Conservation (phyloP, 225 moss, liverwort and hornwort genomes). For the Pseudoscleropodium purum region DNA sequence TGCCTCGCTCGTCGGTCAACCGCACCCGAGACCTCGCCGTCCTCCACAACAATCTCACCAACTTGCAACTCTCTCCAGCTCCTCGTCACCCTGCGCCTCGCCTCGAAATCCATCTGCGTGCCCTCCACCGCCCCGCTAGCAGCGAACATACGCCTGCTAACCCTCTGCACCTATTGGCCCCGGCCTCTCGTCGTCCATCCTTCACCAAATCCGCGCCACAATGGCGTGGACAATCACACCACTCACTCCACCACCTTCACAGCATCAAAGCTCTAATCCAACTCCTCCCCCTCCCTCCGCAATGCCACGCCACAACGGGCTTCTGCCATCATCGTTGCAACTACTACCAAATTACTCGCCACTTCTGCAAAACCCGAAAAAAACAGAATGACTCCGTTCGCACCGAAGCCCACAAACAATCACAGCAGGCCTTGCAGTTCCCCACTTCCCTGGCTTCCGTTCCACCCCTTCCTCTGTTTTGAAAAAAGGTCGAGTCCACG, state of each 20-base stretch:
- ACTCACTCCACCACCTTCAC: not conserved
- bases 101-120: not conserved
- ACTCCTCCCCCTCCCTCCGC: constrained; percentile 4
- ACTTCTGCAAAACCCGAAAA: not conserved
- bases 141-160: not conserved
- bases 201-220: not conserved
- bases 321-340: not conserved
- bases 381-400: not conserved
- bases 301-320: not conserved
- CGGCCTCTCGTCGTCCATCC: not conserved
- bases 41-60: not conserved
- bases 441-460: not conserved
- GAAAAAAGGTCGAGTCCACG: not conserved
- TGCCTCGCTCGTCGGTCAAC: not conserved
- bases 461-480: not conserved
- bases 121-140: not conserved
- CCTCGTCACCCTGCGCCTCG: not conserved
- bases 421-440: not conserved
- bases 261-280: not conserved
- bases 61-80: not conserved
- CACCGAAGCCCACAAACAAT: not conserved
- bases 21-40: not conserved
- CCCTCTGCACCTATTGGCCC: not conserved
- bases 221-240: not conserved
- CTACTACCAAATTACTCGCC: not conserved